Conservation (phyloP, 768 basidiomycete genomes). For the Serpula lacrymans region DNA sequence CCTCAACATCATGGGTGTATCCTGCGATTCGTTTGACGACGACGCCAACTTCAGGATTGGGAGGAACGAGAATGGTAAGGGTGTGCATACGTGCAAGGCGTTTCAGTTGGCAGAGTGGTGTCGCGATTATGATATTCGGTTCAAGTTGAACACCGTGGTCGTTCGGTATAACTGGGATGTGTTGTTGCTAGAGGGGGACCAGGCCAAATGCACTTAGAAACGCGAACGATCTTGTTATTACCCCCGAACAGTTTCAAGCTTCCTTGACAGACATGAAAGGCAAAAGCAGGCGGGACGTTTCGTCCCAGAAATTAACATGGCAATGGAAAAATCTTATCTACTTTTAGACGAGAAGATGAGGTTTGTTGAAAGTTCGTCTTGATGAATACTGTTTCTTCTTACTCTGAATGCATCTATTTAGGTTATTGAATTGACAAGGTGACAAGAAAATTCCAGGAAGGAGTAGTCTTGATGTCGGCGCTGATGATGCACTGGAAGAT, state of each 20-base stretch:
- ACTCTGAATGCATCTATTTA: conserved; percentile 1
- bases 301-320: conserved; percentile 12
- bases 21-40: conserved; percentile 22
- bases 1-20: conserved; percentile 21
- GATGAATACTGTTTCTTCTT: background rate
- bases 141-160: conserved; percentile 21
- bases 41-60: conserved; percentile 17
- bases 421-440: conserved; percentile 19
- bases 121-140: conserved; percentile 9
- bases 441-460: conserved; percentile 19
- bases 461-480: conserved; percentile 21
- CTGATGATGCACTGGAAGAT: conserved; percentile 19
- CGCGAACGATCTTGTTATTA: conserved; percentile 8
- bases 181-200: conserved; percentile 13
- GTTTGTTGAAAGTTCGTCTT: no score
- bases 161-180: conserved; percentile 15
- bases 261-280: conserved; percentile 9
- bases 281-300: no score
- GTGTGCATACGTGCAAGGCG: conserved; percentile 9
- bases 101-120: conserved; percentile 16
- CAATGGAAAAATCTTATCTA: conserved; percentile 16
- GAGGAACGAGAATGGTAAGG: conserved; percentile 12
- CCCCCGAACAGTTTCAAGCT: conserved; percentile 11
- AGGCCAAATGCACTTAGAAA: conserved; percentile 9
- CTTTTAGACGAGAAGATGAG: conserved; percentile 14